A percentile compares a stretch with the other conserved stretches of the same genome.
These are phyloP conservation scores for Suaeda aralocaspica DNA, from an alignment of 148 eudicot species.

Conservation along the genomic window DNA sequence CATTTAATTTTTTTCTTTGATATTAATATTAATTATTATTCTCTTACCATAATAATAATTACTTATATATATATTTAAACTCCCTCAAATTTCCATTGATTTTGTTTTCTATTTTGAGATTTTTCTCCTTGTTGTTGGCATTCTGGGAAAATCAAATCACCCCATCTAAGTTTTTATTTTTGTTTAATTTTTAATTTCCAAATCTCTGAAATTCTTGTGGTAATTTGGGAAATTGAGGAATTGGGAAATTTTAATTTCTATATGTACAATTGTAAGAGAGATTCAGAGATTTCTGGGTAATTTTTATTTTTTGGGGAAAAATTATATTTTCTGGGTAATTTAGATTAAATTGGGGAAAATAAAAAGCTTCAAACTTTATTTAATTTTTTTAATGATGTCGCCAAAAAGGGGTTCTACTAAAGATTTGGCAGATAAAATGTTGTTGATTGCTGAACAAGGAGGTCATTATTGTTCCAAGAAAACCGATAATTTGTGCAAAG, in stretches of 20 bases:
- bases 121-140: not conserved
- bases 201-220: not conserved
- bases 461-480: slow-evolving; percentile 81
- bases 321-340: slow-evolving; percentile 2
- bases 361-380: slow-evolving; percentile 4
- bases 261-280: not conserved
- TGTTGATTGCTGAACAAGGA: slow-evolving; percentile 66
- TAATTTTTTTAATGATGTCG: slow-evolving; percentile 19
- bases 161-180: slow-evolving; percentile 8
- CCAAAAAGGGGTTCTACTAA: slow-evolving; percentile 23
- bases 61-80: not conserved
- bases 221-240: no score
- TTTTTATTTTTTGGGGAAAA: not conserved
- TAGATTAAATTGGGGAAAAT: not conserved
- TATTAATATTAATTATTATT: not conserved
- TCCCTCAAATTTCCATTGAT: not conserved
- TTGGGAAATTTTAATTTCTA: no score
- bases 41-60: not conserved
- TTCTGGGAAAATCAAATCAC: slow-evolving; percentile 5
- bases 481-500: slow-evolving; percentile 59
- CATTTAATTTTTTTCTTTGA: not conserved
- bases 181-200: not conserved
- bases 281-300: slow-evolving; percentile 3
- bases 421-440: slow-evolving; percentile 47
- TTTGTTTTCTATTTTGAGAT: not conserved